These are phyloP conservation scores for Gnaphalium uliginosum DNA, from an alignment of 129 eudicot genomes.

Conservation along the genomic window DNA sequence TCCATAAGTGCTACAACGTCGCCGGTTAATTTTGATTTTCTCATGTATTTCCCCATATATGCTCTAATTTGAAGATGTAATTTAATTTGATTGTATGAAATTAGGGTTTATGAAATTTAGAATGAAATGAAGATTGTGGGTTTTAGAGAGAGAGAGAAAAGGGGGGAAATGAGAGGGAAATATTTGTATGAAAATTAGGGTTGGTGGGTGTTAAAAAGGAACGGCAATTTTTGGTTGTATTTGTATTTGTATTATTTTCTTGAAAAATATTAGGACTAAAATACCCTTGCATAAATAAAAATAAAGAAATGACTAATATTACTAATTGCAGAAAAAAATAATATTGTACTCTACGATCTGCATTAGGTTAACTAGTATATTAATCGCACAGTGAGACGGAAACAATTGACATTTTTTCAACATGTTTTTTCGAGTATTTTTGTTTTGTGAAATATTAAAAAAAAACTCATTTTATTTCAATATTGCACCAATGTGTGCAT, in stretches of 20 bases:
- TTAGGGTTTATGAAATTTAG: conserved; percentile 26
- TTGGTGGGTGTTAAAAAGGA: conserved; percentile 8
- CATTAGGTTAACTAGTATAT: no score
- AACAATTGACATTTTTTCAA: no score
- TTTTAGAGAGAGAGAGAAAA: conserved; percentile 19
- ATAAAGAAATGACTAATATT: no score
- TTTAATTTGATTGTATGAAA: neutral
- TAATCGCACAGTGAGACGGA: no score
- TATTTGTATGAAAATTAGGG: conserved; percentile 33
- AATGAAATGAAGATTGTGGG: conserved; percentile 23
- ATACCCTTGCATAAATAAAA: neutral
- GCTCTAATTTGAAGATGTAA: neutral
- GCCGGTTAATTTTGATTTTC: conserved; percentile 50
- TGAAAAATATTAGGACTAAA: neutral
- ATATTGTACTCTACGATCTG: no score
- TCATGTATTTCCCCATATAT: conserved; percentile 69
- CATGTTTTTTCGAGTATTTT: no score
- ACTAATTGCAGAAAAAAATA: no score
- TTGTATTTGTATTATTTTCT: conserved; percentile 28
- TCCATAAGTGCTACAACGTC: conserved; percentile 53
- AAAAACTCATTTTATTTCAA: no score
- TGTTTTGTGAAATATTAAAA: no score
- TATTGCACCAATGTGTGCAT: no score
- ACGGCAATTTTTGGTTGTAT: conserved; percentile 24
- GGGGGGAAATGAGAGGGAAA: conserved; percentile 18